These are phyloP conservation scores for Fusarium sterilihyphosum DNA, from an alignment of 2,329 filamentous ascomycete genomes.

Conservation along the genomic window DNA sequence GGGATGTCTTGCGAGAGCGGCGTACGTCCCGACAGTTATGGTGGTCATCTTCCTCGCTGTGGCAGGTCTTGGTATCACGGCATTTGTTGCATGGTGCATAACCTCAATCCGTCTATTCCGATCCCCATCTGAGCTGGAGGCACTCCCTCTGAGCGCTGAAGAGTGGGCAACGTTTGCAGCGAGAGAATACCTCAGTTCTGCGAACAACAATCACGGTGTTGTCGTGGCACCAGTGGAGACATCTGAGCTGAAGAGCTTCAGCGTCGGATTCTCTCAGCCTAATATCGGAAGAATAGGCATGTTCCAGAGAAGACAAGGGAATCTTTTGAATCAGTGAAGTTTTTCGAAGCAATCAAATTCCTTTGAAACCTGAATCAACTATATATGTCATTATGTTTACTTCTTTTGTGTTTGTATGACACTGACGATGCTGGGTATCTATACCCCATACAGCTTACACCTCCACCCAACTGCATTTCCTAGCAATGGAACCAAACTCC, in stretches of 20 bases:
- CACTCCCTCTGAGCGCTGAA: background rate
- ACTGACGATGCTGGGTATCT: background rate
- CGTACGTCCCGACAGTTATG: background rate
- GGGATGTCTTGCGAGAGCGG: background rate
- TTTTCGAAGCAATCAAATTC: background rate
- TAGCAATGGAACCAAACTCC: background rate
- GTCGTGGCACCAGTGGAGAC: background rate
- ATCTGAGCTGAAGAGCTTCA: background rate
- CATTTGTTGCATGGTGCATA: background rate
- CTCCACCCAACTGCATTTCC: slow-evolving; percentile 3
- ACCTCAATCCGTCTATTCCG: background rate
- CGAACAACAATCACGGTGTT: background rate
- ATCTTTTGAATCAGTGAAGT: background rate
- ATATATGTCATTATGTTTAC: background rate
- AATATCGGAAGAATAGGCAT: background rate
- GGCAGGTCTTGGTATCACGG: background rate
- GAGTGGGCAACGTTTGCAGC: background rate
- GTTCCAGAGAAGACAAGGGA: background rate
- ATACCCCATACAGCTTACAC: background rate
- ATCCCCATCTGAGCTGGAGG: background rate
- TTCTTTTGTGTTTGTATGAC: background rate
- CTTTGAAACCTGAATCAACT: background rate
- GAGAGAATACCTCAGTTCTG: background rate
- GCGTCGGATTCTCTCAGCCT: background rate
- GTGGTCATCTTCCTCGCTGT: background rate